Evolutionary conservation across 2,329 filamentous ascomycete genomes (phyloP).

Genomic region (Calonectria pteridis): DNA sequence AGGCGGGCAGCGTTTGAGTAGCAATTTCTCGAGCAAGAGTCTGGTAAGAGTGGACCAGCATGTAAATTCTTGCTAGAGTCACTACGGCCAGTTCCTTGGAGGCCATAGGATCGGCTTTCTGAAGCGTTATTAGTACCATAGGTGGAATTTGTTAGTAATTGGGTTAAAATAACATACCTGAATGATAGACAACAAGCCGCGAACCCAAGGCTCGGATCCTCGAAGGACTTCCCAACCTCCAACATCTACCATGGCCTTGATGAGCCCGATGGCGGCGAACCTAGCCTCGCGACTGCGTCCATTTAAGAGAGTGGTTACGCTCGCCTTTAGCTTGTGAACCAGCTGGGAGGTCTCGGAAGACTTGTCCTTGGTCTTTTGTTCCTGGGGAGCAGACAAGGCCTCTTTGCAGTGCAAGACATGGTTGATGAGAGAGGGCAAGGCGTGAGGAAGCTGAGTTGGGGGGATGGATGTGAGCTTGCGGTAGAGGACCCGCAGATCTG

Average conservation of each 20-base stretch:
- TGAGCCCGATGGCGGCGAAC: slow-evolving; percentile 81
- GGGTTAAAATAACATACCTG: slow-evolving; percentile 63
- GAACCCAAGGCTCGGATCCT: slow-evolving; percentile 80
- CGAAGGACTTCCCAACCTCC: slow-evolving; percentile 87
- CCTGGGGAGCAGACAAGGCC: slow-evolving; percentile 73
- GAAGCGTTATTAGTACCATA: slow-evolving; percentile 33
- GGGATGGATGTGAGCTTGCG: slow-evolving; percentile 79
- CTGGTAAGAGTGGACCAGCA: slow-evolving; percentile 83
- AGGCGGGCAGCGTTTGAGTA: slow-evolving; percentile 82
- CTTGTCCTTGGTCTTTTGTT: slow-evolving; percentile 71
- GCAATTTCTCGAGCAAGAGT: slow-evolving; percentile 89
- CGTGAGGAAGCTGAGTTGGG: slow-evolving; percentile 78
- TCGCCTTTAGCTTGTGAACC: slow-evolving; percentile 85
- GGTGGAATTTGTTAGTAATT: background rate
- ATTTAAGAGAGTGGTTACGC: slow-evolving; percentile 81
- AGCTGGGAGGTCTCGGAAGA: slow-evolving; percentile 75
- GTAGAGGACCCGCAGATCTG: slow-evolving; percentile 75
- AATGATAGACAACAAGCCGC: slow-evolving; percentile 79
- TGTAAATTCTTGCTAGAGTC: slow-evolving; percentile 85
- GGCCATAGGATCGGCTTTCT: slow-evolving; percentile 83
- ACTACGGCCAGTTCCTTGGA: slow-evolving; percentile 84
- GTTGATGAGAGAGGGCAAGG: slow-evolving; percentile 76
- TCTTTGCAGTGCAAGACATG: slow-evolving; percentile 69
- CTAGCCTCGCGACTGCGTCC: slow-evolving; percentile 80
- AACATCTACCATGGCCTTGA: slow-evolving; percentile 85